phyloP scores from a whole-genome alignment of 305 asterid genomes.

The Fraxinus paxiana region DNA sequence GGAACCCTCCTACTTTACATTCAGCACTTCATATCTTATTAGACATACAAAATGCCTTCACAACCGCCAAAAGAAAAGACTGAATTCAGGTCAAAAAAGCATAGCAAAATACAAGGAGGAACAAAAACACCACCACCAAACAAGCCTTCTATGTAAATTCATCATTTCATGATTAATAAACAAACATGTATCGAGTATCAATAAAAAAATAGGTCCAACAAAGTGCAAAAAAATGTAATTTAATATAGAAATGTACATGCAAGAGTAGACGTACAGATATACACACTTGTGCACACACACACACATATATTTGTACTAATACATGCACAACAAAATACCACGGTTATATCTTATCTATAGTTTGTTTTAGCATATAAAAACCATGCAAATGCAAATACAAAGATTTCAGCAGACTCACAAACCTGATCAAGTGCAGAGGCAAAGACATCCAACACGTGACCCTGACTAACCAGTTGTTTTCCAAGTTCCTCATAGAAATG shows the following conservation, averaged over 20 bases:
- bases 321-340: background rate
- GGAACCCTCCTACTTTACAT: background rate
- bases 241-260: background rate
- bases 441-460: conserved; percentile 87
- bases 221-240: background rate
- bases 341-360: background rate
- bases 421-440: conserved; percentile 99
- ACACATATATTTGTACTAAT: background rate
- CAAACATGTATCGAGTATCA: background rate
- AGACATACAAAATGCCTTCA: background rate
- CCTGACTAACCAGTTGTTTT: conserved; percentile 77
- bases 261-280: background rate
- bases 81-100: background rate
- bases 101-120: background rate
- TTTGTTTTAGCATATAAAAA: background rate
- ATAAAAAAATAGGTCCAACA: background rate
- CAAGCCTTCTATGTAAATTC: background rate
- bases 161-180: background rate
- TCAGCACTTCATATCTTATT: background rate
- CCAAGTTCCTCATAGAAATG: conserved; percentile 79
- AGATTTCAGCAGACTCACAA: conserved; percentile 18
- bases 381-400: background rate
- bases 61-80: background rate
- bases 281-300: background rate
- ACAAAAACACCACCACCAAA: background rate